Conservation (phyloP, 495 filamentous ascomycete species). For the Lophium mytilinum region DNA sequence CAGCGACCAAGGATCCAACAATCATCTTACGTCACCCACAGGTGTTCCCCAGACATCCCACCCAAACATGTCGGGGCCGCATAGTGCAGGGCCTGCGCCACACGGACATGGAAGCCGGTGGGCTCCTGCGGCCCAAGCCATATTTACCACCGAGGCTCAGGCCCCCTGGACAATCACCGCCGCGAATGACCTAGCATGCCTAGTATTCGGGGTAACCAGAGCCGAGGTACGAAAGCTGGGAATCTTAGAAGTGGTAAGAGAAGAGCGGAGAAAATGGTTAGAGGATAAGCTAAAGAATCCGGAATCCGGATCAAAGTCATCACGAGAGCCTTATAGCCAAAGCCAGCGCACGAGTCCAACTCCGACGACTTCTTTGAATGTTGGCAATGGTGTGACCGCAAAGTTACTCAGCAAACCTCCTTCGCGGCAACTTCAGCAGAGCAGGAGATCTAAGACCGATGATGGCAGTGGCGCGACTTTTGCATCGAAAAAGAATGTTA, state of each 20-base stretch:
- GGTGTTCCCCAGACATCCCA: slow-evolving; percentile 21
- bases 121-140: slow-evolving; percentile 86
- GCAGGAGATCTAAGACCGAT: slow-evolving; percentile 58
- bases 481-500: slow-evolving; percentile 36
- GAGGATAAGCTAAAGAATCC: slow-evolving; percentile 68
- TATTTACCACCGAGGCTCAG: slow-evolving; percentile 85
- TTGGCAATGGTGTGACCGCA: slow-evolving; percentile 76
- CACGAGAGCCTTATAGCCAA: slow-evolving; percentile 36
- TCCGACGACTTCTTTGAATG: slow-evolving; percentile 45
- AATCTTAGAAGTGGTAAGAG: slow-evolving; percentile 86
- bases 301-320: slow-evolving; percentile 37
- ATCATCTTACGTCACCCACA: slow-evolving; percentile 40
- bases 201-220: slow-evolving; percentile 91
- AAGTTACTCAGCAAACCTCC: slow-evolving; percentile 80
- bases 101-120: slow-evolving; percentile 77
- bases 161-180: slow-evolving; percentile 91
- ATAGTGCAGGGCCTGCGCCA: slow-evolving; percentile 22
- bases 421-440: slow-evolving; percentile 51
- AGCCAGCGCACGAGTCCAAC: slow-evolving; percentile 40
- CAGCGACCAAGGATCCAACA: slow-evolving; percentile 24
- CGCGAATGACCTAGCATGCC: slow-evolving; percentile 94
- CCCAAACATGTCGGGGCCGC: slow-evolving; percentile 6
- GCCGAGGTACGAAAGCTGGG: slow-evolving; percentile 90
- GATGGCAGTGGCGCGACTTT: slow-evolving; percentile 64
- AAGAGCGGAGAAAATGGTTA: slow-evolving; percentile 84